Evolutionary conservation across 2,329 filamentous ascomycete species (phyloP).

Genomic region (Dothidotthia symphoricarpi): DNA sequence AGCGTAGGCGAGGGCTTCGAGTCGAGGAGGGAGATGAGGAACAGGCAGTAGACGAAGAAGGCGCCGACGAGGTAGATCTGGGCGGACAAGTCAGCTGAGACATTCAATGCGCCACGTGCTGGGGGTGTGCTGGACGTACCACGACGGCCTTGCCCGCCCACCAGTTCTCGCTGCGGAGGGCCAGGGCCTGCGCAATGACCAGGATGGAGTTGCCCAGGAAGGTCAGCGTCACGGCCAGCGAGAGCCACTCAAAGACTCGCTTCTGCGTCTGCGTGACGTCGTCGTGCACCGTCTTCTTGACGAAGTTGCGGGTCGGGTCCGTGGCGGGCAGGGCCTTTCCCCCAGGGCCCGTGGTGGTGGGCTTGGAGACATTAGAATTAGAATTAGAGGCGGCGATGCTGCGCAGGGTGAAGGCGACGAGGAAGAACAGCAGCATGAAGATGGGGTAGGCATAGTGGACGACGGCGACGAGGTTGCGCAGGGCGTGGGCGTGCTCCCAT

Average conservation of each 20-base stretch:
- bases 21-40: slow-evolving; percentile 84
- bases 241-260: slow-evolving; percentile 72
- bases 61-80: slow-evolving; percentile 83
- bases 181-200: slow-evolving; percentile 72
- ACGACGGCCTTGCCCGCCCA: slow-evolving; percentile 79
- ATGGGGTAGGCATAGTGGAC: slow-evolving; percentile 63
- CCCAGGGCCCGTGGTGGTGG: slow-evolving; percentile 69
- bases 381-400: slow-evolving; percentile 55
- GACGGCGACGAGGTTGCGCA: slow-evolving; percentile 28
- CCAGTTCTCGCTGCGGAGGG: slow-evolving; percentile 64
- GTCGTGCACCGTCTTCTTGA: slow-evolving; percentile 49
- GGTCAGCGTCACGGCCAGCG: slow-evolving; percentile 67
- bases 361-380: slow-evolving; percentile 47
- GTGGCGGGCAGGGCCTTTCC: slow-evolving; percentile 80
- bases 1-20: slow-evolving; percentile 76
- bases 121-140: slow-evolving; percentile 52
- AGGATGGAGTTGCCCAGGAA: slow-evolving; percentile 73
- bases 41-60: slow-evolving; percentile 82
- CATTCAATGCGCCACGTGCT: slow-evolving; percentile 8
- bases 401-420: slow-evolving; percentile 60
- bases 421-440: slow-evolving; percentile 63
- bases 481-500: slow-evolving; percentile 19
- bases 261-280: slow-evolving; percentile 67
- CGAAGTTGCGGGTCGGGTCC: slow-evolving; percentile 44
- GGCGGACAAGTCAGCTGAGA: slow-evolving; percentile 8